Percentiles rank a stretch among this genome's conserved stretches.
Conservation (phyloP, 169 alveolate genomes). For the Plasmodium knowlesi region DNA sequence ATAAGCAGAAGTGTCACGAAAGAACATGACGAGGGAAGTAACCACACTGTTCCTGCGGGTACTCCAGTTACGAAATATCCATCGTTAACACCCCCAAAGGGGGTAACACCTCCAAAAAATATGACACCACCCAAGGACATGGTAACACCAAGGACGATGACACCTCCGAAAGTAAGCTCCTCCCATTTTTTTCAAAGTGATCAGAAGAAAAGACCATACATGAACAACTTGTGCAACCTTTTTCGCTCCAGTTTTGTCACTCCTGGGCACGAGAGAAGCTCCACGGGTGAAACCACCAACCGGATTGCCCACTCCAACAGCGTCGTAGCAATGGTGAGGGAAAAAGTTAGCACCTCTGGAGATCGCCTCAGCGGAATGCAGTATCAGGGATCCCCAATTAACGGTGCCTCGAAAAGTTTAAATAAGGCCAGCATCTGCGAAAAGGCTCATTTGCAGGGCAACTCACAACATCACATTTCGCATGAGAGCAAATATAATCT, state of each 20-base stretch:
- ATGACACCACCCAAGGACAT: neutral
- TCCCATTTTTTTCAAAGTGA: neutral
- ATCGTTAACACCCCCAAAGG: slow-evolving; percentile 1
- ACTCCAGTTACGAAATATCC: neutral
- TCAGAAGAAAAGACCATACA: neutral
- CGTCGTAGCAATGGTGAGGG: neutral
- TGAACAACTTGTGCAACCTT: neutral
- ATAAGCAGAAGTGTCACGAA: slow-evolving; percentile 42
- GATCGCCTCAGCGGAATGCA: neutral
- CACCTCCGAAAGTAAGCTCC: neutral
- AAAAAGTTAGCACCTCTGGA: neutral
- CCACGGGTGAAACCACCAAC: neutral
- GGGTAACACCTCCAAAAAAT: neutral
- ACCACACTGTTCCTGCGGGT: neutral
- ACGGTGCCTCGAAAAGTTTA: neutral
- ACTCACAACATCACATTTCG: neutral
- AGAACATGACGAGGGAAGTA: neutral
- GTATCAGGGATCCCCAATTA: neutral
- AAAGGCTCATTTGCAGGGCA: neutral
- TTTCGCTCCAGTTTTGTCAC: neutral
- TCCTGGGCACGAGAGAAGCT: neutral
- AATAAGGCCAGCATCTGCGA: neutral
- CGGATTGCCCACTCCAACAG: neutral
- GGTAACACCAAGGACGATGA: neutral
- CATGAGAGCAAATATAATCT: neutral